Conservation (phyloP, 768 basidiomycete genomes). For the Leccinum disarticulatum region DNA sequence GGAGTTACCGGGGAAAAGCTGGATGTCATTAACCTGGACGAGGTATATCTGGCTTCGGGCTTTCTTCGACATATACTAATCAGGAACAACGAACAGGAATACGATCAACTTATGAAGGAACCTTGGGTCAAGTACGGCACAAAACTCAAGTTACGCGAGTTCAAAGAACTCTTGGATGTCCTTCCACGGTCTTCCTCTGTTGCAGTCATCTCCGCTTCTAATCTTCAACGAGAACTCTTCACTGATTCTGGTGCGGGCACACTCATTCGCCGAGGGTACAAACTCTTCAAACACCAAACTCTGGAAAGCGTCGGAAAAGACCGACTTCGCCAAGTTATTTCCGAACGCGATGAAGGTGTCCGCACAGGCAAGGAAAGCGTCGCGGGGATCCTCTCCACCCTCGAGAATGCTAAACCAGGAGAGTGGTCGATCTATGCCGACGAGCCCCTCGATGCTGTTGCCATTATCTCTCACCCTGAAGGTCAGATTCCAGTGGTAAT, state of each 20-base stretch:
- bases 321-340: conserved; percentile 90
- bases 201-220: conserved; percentile 91
- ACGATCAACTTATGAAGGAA: conserved; percentile 94
- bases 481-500: conserved; percentile 90
- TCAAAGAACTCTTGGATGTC: conserved; percentile 97
- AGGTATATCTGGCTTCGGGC: conserved; percentile 46
- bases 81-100: conserved; percentile 58
- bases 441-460: conserved; percentile 93
- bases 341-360: conserved; percentile 94
- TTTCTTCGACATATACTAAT: conserved; percentile 1
- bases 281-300: conserved; percentile 85
- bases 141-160: conserved; percentile 97
- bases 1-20: conserved; percentile 96
- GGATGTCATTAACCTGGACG: conserved; percentile 95
- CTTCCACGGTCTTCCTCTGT: conserved; percentile 98
- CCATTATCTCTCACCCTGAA: conserved; percentile 88
- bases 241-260: conserved; percentile 98
- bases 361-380: conserved; percentile 80
- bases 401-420: conserved; percentile 68
- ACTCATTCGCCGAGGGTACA: conserved; percentile 97
- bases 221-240: conserved; percentile 96
- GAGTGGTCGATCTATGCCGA: conserved; percentile 98
- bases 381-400: conserved; percentile 65
- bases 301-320: conserved; percentile 89
- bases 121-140: conserved; percentile 99